Percentiles rank a stretch among this genome's conserved stretches.
These are phyloP conservation scores for Papiliotrema fonsecae DNA, from an alignment of 1,284 basidiomycete species.

Conservation along the genomic window DNA sequence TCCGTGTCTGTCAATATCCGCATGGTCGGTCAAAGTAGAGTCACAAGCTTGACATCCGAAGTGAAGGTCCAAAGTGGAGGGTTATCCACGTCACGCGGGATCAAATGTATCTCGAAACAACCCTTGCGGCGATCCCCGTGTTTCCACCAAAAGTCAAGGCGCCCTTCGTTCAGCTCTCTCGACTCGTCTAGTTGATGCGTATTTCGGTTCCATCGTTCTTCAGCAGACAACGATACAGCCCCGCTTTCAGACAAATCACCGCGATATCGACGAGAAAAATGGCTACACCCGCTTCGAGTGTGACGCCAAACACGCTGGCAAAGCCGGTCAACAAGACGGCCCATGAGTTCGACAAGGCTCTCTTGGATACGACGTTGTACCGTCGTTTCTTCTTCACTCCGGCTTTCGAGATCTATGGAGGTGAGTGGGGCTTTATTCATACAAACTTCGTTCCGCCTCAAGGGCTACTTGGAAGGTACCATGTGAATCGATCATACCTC, in stretches of 20 bases:
- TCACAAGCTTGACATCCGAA: background rate
- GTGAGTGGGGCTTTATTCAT: conserved; percentile 50
- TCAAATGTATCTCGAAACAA: no score
- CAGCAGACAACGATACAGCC: background rate
- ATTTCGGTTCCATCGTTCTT: background rate
- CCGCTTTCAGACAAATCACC: conserved; percentile 9
- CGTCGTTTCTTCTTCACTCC: conserved; percentile 97
- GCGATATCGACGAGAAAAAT: background rate
- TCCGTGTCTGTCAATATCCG: conserved; percentile 22
- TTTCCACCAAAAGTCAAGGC: no score
- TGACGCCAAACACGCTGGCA: conserved; percentile 29
- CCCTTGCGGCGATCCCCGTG: no score
- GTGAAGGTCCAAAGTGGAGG: no score
- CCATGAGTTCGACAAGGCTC: conserved; percentile 82
- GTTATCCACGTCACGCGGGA: no score
- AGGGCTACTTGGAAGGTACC: no score
- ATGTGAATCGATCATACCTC: background rate
- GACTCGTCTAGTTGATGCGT: no score
- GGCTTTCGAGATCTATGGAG: conserved; percentile 97
- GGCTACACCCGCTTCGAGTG: conserved; percentile 32
- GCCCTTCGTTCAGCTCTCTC: no score
- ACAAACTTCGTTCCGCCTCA: background rate
- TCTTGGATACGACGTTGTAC: conserved; percentile 81
- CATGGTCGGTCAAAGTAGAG: conserved; percentile 19
- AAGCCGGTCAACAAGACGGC: conserved; percentile 68